Evolutionary conservation across 2,329 filamentous ascomycete species (phyloP), one percentile per base, ranked within the genome.

Genomic region (Pyricularia sp.): DNA sequence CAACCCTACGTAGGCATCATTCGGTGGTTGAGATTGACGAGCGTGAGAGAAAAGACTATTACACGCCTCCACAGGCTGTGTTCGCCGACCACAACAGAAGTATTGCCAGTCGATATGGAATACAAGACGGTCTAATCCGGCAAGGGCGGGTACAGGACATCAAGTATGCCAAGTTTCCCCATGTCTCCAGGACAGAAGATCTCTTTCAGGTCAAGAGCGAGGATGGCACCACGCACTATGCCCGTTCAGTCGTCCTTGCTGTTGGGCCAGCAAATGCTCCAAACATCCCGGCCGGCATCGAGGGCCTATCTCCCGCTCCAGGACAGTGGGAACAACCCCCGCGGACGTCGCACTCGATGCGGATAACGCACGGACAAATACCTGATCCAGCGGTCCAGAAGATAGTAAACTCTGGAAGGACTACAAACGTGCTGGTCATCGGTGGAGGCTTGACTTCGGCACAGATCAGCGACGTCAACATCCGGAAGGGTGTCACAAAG

Each of bases 401-500:
- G 0, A 85, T 84, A 65, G 83, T 91, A 10, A 75, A 77, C 6
- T 73, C 75, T 1, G 75, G 75, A 7, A 70, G 74, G 65, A 67
- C 73, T n/a, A 90, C 87, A 0, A 86, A 87, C 66, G 73, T 93
- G 8, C 78, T 92, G 8, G 81, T 93, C 9, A 80, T 93, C 4
- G 89, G 89, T 1, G 90, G 90, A 1, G 90, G 90, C 0, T 76
- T 93, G 4, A 92, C 90, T 0, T 89, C 88, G 26, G 88, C 89
- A 0, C 90, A 93, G 72, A 78, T 93, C 22, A 80, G 85, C 0
- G 88, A 91, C 70, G 78, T 88, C 61, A 84, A 84, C 0, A 76
- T 92, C 65, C 81, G 82, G 9, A 79, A 80, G 28, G 88, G 88
- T 0, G 85, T 90, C 0, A 81, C 78, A 0, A 88, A 85, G 67